Conservation (phyloP, 768 basidiomycete species). For the Plicaturopsis crispa region DNA sequence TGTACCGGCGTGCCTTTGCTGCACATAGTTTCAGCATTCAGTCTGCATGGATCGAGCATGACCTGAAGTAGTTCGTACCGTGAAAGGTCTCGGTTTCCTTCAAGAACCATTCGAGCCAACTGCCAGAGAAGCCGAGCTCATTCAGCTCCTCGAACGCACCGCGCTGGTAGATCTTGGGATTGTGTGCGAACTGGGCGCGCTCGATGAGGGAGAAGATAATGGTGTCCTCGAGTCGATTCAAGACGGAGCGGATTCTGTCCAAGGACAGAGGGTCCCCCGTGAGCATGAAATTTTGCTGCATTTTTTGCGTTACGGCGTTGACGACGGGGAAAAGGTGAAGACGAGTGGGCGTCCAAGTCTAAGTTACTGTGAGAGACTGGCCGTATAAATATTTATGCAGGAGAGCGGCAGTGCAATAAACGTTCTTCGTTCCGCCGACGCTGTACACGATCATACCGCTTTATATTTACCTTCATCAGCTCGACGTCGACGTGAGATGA, state of each 20-base stretch:
- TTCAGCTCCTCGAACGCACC: slow-evolving; percentile 75
- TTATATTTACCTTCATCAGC: no score
- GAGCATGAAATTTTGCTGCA: slow-evolving; percentile 66
- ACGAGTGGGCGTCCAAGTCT: no score
- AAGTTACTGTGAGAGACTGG: no score
- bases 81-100: slow-evolving; percentile 94
- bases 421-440: no score
- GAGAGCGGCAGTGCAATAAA: no score
- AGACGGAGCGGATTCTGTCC: slow-evolving; percentile 80
- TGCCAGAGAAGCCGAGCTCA: slow-evolving; percentile 68
- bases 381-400: no score
- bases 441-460: no score
- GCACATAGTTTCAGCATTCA: slow-evolving; percentile 6
- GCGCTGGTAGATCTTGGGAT: slow-evolving; percentile 79
- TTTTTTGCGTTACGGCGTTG: no score
- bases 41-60: slow-evolving; percentile 1
- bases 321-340: no score
- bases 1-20: slow-evolving; percentile 95
- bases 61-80: slow-evolving; percentile 44
- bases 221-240: slow-evolving; percentile 92
- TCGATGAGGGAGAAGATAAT: slow-evolving; percentile 99
- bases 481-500: no score
- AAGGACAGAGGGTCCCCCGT: slow-evolving; percentile 73
- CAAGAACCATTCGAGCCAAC: slow-evolving; percentile 97
- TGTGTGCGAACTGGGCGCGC: slow-evolving; percentile 93